Percentiles rank a stretch among this genome's conserved stretches.
phyloP scores from a whole-genome alignment of 495 filamentous ascomycete species.

The Talaromyces thailandensis region DNA sequence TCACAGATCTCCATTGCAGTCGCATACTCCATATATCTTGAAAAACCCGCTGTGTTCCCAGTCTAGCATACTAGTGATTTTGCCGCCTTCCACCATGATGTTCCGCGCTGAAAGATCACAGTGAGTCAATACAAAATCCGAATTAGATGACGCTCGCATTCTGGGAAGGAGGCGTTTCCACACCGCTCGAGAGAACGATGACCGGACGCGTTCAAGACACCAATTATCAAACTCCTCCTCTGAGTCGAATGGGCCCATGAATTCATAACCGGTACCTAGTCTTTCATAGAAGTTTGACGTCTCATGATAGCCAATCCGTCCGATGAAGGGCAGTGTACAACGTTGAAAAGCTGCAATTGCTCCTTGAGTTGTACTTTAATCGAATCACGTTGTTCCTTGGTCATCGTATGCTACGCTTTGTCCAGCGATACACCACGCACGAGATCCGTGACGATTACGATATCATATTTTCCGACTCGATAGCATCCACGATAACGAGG shows the following conservation, averaged over 20 bases:
- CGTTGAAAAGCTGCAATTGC: conserved; percentile 4
- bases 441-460: conserved; percentile 6
- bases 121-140: conserved; percentile 38
- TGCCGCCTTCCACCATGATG: conserved; percentile 37
- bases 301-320: neutral
- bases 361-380: conserved; percentile 7
- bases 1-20: conserved; percentile 6
- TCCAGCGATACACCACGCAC: conserved; percentile 6
- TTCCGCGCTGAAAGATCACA: conserved; percentile 47
- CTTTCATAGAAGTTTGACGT: conserved; percentile 1
- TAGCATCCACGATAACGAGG: conserved; percentile 5
- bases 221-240: conserved; percentile 11
- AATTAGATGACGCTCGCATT: neutral
- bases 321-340: conserved; percentile 6
- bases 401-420: conserved; percentile 8
- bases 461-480: conserved; percentile 1
- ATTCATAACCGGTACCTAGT: neutral
- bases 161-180: conserved; percentile 5
- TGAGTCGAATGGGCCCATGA: conserved; percentile 9
- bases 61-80: conserved; percentile 43
- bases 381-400: neutral
- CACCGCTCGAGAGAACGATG: neutral
- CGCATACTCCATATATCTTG: conserved; percentile 12
- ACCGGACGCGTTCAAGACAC: conserved; percentile 5
- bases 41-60: conserved; percentile 32